These are phyloP conservation scores for Pholiota conissans DNA, from an alignment of 768 basidiomycete species.

Conservation along the genomic window DNA sequence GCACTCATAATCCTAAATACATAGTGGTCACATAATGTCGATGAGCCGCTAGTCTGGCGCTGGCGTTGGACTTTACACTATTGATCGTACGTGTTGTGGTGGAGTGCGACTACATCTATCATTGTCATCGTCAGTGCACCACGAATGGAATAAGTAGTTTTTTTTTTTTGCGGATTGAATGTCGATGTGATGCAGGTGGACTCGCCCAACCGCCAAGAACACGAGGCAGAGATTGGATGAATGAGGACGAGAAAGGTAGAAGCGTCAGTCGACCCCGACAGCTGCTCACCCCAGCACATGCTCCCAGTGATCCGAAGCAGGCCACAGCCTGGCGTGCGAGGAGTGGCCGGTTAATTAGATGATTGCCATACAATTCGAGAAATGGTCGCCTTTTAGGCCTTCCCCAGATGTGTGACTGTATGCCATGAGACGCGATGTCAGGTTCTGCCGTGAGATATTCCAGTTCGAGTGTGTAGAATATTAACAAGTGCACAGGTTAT, in stretches of 20 bases:
- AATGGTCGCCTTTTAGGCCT: no score
- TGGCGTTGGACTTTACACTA: not conserved
- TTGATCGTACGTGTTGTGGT: not conserved
- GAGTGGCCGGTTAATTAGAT: conserved; percentile 1
- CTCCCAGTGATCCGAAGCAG: conserved; percentile 6
- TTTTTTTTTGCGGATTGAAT: not conserved
- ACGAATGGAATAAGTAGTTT: not conserved
- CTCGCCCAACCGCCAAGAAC: not conserved
- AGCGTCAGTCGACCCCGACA: conserved; percentile 1
- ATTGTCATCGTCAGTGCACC: not conserved
- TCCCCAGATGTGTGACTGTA: no score
- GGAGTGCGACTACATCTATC: not conserved
- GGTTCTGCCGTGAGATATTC: not conserved
- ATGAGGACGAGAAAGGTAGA: not conserved
- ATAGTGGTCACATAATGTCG: not conserved
- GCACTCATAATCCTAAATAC: no score
- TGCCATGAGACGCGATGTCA: not conserved
- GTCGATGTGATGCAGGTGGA: not conserved
- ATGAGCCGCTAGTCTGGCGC: not conserved
- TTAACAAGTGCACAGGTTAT: not conserved
- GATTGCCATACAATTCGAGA: not conserved
- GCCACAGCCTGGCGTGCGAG: not conserved
- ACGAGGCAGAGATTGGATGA: not conserved
- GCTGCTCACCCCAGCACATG: conserved; percentile 1
- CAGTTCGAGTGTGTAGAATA: no score